Evolutionary conservation across 1,139 yeast genomes (phyloP).

Genomic region (Casaregolazyma suthepensis): DNA sequence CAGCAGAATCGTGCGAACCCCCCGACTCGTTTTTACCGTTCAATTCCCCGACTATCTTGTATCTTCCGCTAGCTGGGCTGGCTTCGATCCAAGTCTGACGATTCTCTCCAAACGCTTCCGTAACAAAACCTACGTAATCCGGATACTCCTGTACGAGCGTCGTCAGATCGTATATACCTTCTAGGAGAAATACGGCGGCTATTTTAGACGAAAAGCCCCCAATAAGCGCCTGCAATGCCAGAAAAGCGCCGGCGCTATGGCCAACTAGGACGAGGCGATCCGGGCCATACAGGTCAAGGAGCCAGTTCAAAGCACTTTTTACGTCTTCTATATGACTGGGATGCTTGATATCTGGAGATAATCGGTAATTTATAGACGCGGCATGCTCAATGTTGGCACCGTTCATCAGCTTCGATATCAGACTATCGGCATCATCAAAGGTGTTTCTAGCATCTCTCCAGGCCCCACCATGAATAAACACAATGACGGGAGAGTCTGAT

Average conservation of each 20-base stretch:
- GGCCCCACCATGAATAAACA: conserved; percentile 83
- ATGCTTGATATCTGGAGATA: conserved; percentile 57
- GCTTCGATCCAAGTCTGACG: conserved; percentile 28
- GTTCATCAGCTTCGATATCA: conserved; percentile 29
- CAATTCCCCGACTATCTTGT: neutral
- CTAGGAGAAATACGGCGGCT: conserved; percentile 35
- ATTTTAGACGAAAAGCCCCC: conserved; percentile 13
- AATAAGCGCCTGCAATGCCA: conserved; percentile 50
- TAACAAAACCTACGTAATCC: conserved; percentile 38
- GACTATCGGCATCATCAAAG: conserved; percentile 45
- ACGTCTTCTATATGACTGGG: conserved; percentile 63
- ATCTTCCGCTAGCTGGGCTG: conserved; percentile 23
- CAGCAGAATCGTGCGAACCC: neutral
- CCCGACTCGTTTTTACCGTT: neutral
- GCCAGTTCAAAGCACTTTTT: conserved; percentile 37
- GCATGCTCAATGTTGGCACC: conserved; percentile 6
- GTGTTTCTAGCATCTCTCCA: conserved; percentile 73
- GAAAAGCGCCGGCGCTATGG: conserved; percentile 79
- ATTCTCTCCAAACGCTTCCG: conserved; percentile 40
- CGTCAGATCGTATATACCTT: conserved; percentile 47
- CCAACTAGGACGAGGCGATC: conserved; percentile 46
- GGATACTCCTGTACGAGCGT: conserved; percentile 43
- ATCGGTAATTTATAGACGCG: conserved; percentile 58
- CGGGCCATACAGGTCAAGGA: conserved; percentile 28
- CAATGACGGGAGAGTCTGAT: conserved; percentile 25